Percentiles rank a stretch among this genome's conserved stretches.
These are phyloP conservation scores for Thecamonas trahens DNA, from an alignment of 78 protist genomes.

Conservation along the genomic window DNA sequence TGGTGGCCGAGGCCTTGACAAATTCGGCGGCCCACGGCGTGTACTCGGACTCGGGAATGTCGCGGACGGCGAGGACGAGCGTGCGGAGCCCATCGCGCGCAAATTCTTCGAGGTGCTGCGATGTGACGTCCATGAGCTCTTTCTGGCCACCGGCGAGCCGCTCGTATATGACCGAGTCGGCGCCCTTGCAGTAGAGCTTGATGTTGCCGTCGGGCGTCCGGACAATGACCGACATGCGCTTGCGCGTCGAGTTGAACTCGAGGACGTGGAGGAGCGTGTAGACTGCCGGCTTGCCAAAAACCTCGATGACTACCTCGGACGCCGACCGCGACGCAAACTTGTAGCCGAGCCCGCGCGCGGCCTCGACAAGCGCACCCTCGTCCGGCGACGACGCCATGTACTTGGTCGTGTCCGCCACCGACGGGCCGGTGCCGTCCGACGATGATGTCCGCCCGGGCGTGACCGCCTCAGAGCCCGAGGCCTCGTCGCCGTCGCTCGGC, in stretches of 20 bases:
- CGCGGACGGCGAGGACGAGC: slow-evolving; percentile 50
- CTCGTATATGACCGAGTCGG: slow-evolving; percentile 34
- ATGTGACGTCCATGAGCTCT: background rate
- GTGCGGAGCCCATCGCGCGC: slow-evolving; percentile 73
- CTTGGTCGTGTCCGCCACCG: too few species aligned
- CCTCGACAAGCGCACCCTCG: slow-evolving; percentile 73
- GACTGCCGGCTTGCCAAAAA: background rate
- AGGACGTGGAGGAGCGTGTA: slow-evolving; percentile 24
- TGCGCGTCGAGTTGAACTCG: slow-evolving; percentile 46
- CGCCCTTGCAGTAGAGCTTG: slow-evolving; percentile 25
- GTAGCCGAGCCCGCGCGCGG: slow-evolving; percentile 22
- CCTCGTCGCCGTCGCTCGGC: slow-evolving; percentile 1
- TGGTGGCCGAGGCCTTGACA: slow-evolving; percentile 1
- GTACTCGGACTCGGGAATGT: slow-evolving; percentile 29
- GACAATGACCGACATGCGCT: slow-evolving; percentile 42
- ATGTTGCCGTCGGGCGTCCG: slow-evolving; percentile 21
- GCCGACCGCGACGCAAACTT: background rate
- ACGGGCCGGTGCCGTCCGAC: background rate
- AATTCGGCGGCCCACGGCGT: slow-evolving; percentile 11
- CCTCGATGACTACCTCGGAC: background rate
- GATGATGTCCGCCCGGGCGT: background rate
- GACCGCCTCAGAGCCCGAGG: background rate
- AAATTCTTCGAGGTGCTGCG: slow-evolving; percentile 7
- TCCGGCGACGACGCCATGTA: slow-evolving; percentile 71
- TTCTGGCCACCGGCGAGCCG: background rate